Base-by-base conservation (phyloP, 805 yeast genomes). In the Candida maesae region DNA sequence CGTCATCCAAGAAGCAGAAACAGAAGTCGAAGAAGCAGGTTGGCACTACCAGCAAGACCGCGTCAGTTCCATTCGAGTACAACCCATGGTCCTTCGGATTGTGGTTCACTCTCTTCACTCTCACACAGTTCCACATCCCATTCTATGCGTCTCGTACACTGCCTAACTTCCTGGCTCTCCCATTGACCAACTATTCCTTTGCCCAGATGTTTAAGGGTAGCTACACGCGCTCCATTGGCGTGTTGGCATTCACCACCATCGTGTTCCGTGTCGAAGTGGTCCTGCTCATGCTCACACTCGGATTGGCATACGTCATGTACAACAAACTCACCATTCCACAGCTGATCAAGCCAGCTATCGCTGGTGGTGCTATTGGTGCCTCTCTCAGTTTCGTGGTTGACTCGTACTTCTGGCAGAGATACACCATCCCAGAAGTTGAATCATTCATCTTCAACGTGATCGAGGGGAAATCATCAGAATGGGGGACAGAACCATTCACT, bases 401-500 rank as follows among this genome's bases (percentile, higher is more conserved):
- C 59, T 76, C 91, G 1, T 77, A 74, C 55, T 86, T 88, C 61
- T 91, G 97, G 97, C 53, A 60, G 12, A 51, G 49, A 61, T 55
- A 55, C 41, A 61, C 76, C n/a, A 60, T 85, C 24, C 97, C 98
- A 1, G 97, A 90, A 60, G 39, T 86, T 2, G 73, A 73, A 36
- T 76, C 91, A 0, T 81, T 90, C 53, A 37, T 76, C 12, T 90
- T 77, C 66, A 91, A 91, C 60, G 84, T 86, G 2, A 44, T 89
- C n/a, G 60, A 74, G 9, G 95, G 95, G 2, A 77, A 84, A 30
- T 70, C 95, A 1, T 60, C 74, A 2, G 69, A 78, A 13, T 91
- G 97, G 97, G 98, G 97, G 0, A 72, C 71, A 2, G 90, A 85
- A 58, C 95, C 98, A 5, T 74, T 71, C 52, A 46, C 61, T 27